Evolutionary conservation across 1,139 yeast genomes (phyloP).

Genomic region (Kurtzmaniella natalensis): DNA sequence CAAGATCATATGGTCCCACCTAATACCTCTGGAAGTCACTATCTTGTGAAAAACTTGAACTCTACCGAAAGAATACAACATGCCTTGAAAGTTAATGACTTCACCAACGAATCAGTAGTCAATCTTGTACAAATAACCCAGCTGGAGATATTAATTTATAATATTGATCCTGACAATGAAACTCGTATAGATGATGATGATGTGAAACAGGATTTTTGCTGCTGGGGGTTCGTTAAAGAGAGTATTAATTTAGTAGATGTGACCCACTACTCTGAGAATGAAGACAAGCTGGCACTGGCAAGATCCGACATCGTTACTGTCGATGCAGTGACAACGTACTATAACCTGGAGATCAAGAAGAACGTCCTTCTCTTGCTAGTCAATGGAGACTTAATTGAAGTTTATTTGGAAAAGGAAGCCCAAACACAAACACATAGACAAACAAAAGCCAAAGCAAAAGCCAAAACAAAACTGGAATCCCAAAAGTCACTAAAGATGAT

Average conservation of each 20-base stretch:
- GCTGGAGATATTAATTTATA: not conserved
- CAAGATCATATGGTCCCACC: too few relatives aligned
- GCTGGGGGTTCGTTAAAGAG: too few relatives aligned
- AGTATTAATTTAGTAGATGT: too few relatives aligned
- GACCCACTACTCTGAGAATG: too few relatives aligned
- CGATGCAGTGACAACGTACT: not conserved
- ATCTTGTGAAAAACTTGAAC: not conserved
- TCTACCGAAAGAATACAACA: constrained; percentile 1
- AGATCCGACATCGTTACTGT: not conserved
- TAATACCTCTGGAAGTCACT: too few relatives aligned
- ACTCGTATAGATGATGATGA: too few relatives aligned
- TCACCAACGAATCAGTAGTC: not conserved
- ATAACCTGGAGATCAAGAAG: not conserved
- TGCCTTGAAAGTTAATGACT: not conserved
- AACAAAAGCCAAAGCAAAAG: too few relatives aligned
- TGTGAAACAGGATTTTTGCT: too few relatives aligned
- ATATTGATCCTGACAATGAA: too few relatives aligned
- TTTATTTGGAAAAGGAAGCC: not conserved
- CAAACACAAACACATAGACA: not conserved
- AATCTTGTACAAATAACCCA: not conserved
- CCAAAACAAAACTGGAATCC: too few relatives aligned
- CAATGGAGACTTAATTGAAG: not conserved
- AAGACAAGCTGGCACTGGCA: too few relatives aligned
- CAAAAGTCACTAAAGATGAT: too few relatives aligned
- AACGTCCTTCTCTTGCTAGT: not conserved